These are phyloP conservation scores for Usnea hakonensis DNA, from an alignment of 495 filamentous ascomycete species.

Conservation along the genomic window DNA sequence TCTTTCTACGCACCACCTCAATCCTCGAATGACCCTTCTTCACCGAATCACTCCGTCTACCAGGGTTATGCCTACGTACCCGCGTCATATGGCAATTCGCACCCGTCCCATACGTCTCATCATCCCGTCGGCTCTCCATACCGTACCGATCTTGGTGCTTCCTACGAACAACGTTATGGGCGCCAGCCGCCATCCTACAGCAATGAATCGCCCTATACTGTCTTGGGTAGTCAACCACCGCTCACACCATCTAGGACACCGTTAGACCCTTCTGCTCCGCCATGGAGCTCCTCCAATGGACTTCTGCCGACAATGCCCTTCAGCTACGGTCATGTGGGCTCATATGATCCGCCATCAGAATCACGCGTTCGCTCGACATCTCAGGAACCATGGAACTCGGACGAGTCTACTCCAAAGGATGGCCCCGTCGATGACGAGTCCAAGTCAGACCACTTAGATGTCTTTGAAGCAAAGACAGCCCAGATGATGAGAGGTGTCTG, in stretches of 20 bases:
- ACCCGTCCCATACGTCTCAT: background rate
- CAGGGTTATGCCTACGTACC: slow-evolving; percentile 16
- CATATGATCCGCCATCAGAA: background rate
- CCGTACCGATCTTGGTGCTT: background rate
- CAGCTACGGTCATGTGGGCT: background rate
- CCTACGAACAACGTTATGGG: background rate
- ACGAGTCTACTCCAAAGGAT: background rate
- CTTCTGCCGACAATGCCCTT: background rate
- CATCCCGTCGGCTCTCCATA: background rate
- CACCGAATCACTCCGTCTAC: slow-evolving; percentile 16
- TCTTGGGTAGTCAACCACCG: slow-evolving; percentile 12
- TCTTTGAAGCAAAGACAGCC: background rate
- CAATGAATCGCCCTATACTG: background rate
- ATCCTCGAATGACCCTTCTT: slow-evolving; percentile 10
- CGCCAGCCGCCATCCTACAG: background rate
- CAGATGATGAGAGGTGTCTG: background rate
- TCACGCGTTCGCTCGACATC: background rate
- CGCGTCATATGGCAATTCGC: background rate
- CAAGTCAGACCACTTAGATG: background rate
- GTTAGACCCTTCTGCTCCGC: slow-evolving; percentile 2
- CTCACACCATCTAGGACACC: slow-evolving; percentile 17
- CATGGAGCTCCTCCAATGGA: slow-evolving; percentile 6
- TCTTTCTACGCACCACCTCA: slow-evolving; percentile 13
- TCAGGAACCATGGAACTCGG: background rate
- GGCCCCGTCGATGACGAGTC: background rate